Percentiles rank a stretch among this genome's conserved stretches.
These are phyloP conservation scores for Neurospora crassa DNA, from an alignment of 2,329 filamentous ascomycete genomes.

Conservation along the genomic window DNA sequence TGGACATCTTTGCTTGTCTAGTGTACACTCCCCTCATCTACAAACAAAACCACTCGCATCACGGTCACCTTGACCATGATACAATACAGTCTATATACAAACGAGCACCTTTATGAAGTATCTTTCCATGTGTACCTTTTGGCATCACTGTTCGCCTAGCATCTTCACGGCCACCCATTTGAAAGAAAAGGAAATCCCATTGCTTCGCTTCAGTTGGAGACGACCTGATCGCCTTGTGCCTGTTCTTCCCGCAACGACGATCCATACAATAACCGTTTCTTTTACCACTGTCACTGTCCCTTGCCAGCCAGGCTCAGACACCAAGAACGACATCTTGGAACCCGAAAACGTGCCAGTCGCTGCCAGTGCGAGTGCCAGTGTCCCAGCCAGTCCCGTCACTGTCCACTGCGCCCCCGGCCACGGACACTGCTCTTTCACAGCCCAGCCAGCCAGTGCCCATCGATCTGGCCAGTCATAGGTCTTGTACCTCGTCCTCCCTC, in stretches of 20 bases:
- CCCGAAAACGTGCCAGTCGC: neutral
- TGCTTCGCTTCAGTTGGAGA: neutral
- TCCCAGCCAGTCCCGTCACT: neutral
- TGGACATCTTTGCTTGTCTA: neutral
- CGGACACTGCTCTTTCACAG: neutral
- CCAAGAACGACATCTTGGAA: neutral
- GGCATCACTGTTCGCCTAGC: neutral
- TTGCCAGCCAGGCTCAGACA: conserved; percentile 1
- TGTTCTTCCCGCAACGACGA: neutral
- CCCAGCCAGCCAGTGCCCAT: neutral
- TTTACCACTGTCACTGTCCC: conserved; percentile 11
- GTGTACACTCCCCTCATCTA: neutral
- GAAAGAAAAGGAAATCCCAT: neutral
- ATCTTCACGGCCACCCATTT: neutral
- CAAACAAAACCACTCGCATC: neutral
- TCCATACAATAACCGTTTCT: conserved; percentile 2
- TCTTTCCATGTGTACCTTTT: neutral
- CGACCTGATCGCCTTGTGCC: neutral
- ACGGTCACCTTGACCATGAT: neutral
- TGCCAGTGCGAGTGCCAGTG: neutral
- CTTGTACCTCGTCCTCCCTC: conserved; percentile 7
- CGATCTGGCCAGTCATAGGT: conserved; percentile 11
- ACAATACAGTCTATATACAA: neutral
- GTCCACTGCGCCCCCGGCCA: neutral
- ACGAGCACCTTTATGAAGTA: neutral